Evolutionary conservation across 2,329 filamentous ascomycete genomes (phyloP).

Genomic region (Colletotrichum cereale): DNA sequence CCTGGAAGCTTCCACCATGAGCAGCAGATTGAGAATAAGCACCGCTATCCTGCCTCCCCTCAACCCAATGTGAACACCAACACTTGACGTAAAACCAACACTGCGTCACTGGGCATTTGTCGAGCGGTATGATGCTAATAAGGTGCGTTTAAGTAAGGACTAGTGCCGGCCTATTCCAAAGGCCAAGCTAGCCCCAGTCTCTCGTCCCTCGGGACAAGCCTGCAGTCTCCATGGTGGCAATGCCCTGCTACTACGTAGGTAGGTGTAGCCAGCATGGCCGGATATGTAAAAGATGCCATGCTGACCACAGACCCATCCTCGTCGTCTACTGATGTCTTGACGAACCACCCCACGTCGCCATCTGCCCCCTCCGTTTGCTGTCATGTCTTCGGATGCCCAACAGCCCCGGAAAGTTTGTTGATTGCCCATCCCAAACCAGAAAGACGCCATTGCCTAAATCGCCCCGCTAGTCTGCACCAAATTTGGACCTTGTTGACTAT

Average conservation of each 20-base stretch:
- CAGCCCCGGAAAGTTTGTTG: conserved; percentile 20
- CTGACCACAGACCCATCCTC: conserved; percentile 5
- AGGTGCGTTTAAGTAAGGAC: conserved; percentile 19
- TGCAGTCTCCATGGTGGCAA: conserved; percentile 20
- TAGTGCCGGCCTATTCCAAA: conserved; percentile 25
- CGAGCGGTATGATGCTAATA: neutral
- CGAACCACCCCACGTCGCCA: conserved; percentile 10
- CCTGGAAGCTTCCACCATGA: conserved; percentile 1
- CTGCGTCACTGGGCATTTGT: neutral
- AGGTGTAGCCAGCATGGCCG: conserved; percentile 5
- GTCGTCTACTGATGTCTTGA: neutral
- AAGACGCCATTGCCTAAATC: conserved; percentile 25
- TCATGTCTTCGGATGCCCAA: conserved; percentile 28
- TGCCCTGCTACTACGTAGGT: neutral
- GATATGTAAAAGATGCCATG: conserved; percentile 8
- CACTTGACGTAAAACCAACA: neutral
- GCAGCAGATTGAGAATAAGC: no score
- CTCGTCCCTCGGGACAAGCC: conserved; percentile 12
- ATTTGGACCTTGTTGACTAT: neutral
- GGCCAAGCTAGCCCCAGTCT: conserved; percentile 16
- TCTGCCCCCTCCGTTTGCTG: conserved; percentile 14
- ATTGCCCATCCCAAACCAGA: conserved; percentile 33
- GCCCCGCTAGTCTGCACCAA: neutral
- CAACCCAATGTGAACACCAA: neutral
- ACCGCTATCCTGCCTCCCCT: neutral